Evolutionary conservation across 306 rosid species (phyloP), one percentile per base, ranked within the genome.

Genomic region (Prunus mume): DNA sequence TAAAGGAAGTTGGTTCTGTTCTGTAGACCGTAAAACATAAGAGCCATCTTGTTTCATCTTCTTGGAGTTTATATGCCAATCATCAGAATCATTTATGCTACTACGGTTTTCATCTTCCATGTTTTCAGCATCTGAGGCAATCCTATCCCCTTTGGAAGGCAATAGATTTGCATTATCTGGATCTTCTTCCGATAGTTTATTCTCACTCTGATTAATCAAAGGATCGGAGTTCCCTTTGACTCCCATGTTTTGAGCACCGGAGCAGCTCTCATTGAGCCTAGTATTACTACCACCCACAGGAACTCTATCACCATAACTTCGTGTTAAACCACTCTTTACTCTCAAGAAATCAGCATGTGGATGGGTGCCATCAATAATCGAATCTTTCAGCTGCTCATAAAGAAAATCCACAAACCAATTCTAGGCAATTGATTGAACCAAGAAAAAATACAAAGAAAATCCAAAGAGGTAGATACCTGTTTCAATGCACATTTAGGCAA

Each of bases 371-470:
- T 85, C 86, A 74, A 85, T 78, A 72, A 93, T 80, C 27, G 91
- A 77, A 69, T 84, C 90, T 84, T 87, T 88, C 82, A 93, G 82
- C 98, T 93, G 89, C 68, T 84, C 51, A 69, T 32, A 56, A 71
- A 52, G 50, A 67, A 61, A 68, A 70, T 15, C 73, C 38, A 43
- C 55, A 75, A 58, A n/a, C 75, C 70, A 80, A 52, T 68, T 58
- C 73, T 3, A 66, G 65, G 65, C 43, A 54, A 55, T 43, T 10
- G 46, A 25, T 20, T n/a, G 41, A 45, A 46, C 50, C 50, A 69
- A 49, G 34, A 72, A 69, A 66, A 62, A n/a, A n/a, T 28, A 68
- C 19, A 81, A 51, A 50, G 49, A 62, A 73, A 80, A 19, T 27
- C 51, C 50, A 65, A 85, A 63, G 41, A 56, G 45, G 3, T 56